Evolutionary conservation across 257 asterid species (phyloP).

Genomic region (Buddleja alternifolia): DNA sequence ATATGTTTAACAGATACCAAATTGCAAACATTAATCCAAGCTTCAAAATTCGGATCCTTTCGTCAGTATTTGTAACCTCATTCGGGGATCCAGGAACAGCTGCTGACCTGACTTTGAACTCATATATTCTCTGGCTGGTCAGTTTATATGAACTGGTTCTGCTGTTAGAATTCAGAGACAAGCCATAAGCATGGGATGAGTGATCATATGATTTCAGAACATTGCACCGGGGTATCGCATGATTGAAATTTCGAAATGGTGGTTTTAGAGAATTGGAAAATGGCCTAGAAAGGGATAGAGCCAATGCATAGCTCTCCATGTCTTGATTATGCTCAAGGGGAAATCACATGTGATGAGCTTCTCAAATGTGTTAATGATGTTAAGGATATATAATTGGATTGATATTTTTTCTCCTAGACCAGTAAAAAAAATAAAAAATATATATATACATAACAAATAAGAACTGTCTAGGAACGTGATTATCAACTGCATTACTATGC

Average conservation of each 20-base stretch:
- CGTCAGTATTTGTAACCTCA: constrained; percentile 27
- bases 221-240: constrained; percentile 9
- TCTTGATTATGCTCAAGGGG: constrained; percentile 8
- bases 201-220: constrained; percentile 20
- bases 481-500: background rate
- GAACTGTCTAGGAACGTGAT: background rate
- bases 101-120: constrained; percentile 45
- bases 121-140: constrained; percentile 19
- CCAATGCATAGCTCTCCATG: constrained; percentile 54
- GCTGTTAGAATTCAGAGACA: constrained; percentile 22
- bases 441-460: too few relatives aligned
- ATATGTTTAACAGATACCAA: constrained; percentile 81
- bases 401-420: background rate
- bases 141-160: constrained; percentile 11
- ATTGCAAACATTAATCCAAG: constrained; percentile 73
- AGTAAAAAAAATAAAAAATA: background rate
- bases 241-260: constrained; percentile 8
- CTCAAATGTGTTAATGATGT: background rate
- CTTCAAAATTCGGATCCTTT: constrained; percentile 40
- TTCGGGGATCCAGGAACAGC: constrained; percentile 51
- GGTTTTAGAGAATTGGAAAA: constrained; percentile 35
- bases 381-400: constrained; percentile 11
- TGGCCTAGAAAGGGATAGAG: constrained; percentile 53
- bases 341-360: background rate
- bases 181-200: constrained; percentile 1